A percentile compares a stretch with the other conserved stretches of the same genome.
phyloP scores from a whole-genome alignment of 2,329 filamentous ascomycete genomes.

The Gaeumannomyces tritici region DNA sequence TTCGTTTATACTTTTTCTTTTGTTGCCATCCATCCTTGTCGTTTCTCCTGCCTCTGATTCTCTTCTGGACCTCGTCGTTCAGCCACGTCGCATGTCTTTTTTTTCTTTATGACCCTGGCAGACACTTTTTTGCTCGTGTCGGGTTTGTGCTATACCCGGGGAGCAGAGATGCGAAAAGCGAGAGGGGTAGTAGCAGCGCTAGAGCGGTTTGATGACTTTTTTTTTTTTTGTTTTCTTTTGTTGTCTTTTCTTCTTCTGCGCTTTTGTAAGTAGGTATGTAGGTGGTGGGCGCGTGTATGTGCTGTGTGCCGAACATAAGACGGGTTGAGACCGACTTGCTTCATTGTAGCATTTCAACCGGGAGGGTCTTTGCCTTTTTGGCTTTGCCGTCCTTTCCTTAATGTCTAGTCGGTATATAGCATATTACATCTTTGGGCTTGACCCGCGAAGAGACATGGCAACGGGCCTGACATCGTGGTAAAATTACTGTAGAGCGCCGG shows the following conservation, averaged over 20 bases:
- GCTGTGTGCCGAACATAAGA: background rate
- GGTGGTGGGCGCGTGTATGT: too few relatives aligned
- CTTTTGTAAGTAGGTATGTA: background rate
- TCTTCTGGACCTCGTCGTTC: background rate
- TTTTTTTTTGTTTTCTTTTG: slow-evolving; percentile 1
- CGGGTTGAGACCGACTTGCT: background rate
- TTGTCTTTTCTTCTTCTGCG: slow-evolving; percentile 1
- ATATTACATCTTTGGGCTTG: too few relatives aligned
- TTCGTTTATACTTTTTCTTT: slow-evolving; percentile 8
- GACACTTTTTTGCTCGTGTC: slow-evolving; percentile 3
- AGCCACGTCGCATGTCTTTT: background rate
- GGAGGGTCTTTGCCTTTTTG: background rate
- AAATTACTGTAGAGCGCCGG: too few relatives aligned
- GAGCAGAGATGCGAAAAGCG: background rate
- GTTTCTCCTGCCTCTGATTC: slow-evolving; percentile 5
- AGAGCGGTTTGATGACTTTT: slow-evolving; percentile 7
- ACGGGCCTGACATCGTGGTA: too few relatives aligned
- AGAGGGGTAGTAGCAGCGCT: background rate
- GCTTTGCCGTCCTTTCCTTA: background rate
- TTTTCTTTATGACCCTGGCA: too few relatives aligned
- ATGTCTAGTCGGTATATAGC: background rate
- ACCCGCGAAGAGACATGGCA: too few relatives aligned
- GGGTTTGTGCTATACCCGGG: background rate
- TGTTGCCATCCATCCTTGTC: slow-evolving; percentile 1
- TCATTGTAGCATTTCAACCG: background rate